A percentile compares a stretch with the other conserved stretches of the same genome.
Evolutionary conservation across 257 asterid genomes (phyloP).

Genomic region (Nicotiana otophora): DNA sequence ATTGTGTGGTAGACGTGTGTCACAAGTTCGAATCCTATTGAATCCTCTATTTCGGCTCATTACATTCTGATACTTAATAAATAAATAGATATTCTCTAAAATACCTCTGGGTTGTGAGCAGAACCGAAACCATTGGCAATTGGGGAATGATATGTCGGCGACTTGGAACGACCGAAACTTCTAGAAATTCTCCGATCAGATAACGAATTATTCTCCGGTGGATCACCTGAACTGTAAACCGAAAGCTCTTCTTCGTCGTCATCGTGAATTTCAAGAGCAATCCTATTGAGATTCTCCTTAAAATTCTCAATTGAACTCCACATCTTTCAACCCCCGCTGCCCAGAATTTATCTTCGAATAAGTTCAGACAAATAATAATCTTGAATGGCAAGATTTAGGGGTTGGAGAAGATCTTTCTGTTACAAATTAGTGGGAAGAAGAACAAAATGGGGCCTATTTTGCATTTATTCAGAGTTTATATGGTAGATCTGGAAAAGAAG

Average conservation of each 20-base stretch:
- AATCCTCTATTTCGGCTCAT: background rate
- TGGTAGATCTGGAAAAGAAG: conserved; percentile 2
- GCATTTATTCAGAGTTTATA: background rate
- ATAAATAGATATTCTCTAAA: background rate
- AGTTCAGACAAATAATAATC: background rate
- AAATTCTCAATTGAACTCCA: conserved; percentile 92
- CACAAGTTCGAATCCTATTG: background rate
- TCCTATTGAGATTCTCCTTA: conserved; percentile 80
- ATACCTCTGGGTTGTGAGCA: conserved; percentile 52
- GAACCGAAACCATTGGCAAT: conserved; percentile 63
- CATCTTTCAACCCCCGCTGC: conserved; percentile 41
- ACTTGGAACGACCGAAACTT: conserved; percentile 37
- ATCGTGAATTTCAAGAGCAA: conserved; percentile 77
- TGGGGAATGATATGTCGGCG: conserved; percentile 54
- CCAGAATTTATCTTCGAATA: background rate
- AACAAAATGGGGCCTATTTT: background rate
- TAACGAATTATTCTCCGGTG: conserved; percentile 35
- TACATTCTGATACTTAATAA: background rate
- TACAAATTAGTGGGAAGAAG: background rate
- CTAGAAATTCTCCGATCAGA: conserved; percentile 58
- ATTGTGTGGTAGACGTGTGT: background rate
- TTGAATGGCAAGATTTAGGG: background rate
- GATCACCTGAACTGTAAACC: conserved; percentile 42
- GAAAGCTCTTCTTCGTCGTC: conserved; percentile 52
- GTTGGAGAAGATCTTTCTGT: conserved; percentile 2